A percentile compares a stretch with the other conserved stretches of the same genome.
Conservation (phyloP, 2,329 filamentous ascomycete genomes). For the Cryphonectria nitschkei region DNA sequence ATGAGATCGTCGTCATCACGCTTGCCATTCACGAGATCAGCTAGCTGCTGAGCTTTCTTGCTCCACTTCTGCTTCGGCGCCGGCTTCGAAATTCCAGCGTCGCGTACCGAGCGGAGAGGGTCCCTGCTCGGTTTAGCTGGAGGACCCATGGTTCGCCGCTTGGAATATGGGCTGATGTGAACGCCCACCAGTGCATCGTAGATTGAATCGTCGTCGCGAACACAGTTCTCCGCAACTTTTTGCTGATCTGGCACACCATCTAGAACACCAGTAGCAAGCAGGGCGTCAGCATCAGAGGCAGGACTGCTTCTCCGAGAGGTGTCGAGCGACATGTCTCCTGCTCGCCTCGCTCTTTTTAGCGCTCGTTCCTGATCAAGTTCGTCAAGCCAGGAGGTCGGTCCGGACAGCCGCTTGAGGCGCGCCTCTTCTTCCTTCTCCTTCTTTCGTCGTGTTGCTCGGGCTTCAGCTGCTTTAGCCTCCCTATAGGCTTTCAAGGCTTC, state of each 20-base stretch:
- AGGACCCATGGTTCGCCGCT: conserved; percentile 26
- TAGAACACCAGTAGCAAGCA: conserved; percentile 48
- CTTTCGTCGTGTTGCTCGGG: conserved; percentile 38
- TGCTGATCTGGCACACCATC: conserved; percentile 46
- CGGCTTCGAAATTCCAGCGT: conserved; percentile 23
- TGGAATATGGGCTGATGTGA: conserved; percentile 25
- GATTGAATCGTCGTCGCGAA: conserved; percentile 38
- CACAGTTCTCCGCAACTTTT: conserved; percentile 38
- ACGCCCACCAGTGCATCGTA: conserved; percentile 28
- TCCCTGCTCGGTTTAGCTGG: conserved; percentile 27
- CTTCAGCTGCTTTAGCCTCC: conserved; percentile 40
- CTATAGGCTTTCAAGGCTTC: conserved; percentile 55
- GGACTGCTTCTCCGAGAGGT: conserved; percentile 38
- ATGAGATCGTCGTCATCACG: conserved; percentile 28
- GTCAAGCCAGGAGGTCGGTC: conserved; percentile 27
- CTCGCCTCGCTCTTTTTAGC: conserved; percentile 36
- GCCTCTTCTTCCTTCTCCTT: conserved; percentile 43
- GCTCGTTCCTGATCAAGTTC: conserved; percentile 30
- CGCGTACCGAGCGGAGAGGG: conserved; percentile 27
- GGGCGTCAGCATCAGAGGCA: conserved; percentile 41
- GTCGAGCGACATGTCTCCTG: conserved; percentile 32
- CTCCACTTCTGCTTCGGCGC: conserved; percentile 22
- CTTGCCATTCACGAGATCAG: conserved; percentile 27
- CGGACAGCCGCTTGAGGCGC: conserved; percentile 32
- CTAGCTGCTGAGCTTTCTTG: conserved; percentile 26